Evolutionary conservation across 1,139 yeast species (phyloP), one percentile per base, ranked within the genome.

Genomic region (Waltiozyma sp.): DNA sequence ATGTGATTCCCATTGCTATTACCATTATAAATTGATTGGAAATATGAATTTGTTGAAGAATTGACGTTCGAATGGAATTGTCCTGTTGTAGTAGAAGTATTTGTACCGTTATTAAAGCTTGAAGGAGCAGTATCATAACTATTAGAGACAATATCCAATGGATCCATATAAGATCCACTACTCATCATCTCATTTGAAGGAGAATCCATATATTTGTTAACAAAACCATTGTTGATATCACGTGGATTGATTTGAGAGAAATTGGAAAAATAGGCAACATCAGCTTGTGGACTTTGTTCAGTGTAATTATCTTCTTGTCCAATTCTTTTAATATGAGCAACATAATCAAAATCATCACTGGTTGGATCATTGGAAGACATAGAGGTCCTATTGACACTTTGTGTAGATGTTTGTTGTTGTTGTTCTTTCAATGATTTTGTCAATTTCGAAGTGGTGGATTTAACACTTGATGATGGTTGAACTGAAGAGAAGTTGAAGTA

Each of bases 281-380:
- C 23, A 21, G 23, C 23, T 21, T 21, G 23, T 4, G 23, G 23
- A 21, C 23, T 21, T 4, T 4, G 7, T 8, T 21, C 23, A 21
- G 23, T 21, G 23, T 21, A 21, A 6, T 5, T 28, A 26, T 60
- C 66, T 41, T 66, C 68, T 50, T 69, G 71, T 26, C 80, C 77
- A 58, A 77, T 72, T 48, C 69, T 70, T 50, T 75, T 71, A 33
- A 80, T 78, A 55, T 80, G 86, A 15, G 83, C 82, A 18, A 78
- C 75, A 52, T 80, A 80, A 57, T 79, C 83, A 53, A 80, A 80
- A 40, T 72, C 81, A 38, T 69, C 78, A 14, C 70, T 68, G 3
- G 69, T 68, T 6, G 75, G 73, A 42, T 65, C 68, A 16, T 57
- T 55, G 15, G 39, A 19, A 9, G 45, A 24, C 4, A 43, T 9